Base-by-base conservation (phyloP, 2,329 filamentous ascomycete genomes). In the Macrophomina tecta region DNA sequence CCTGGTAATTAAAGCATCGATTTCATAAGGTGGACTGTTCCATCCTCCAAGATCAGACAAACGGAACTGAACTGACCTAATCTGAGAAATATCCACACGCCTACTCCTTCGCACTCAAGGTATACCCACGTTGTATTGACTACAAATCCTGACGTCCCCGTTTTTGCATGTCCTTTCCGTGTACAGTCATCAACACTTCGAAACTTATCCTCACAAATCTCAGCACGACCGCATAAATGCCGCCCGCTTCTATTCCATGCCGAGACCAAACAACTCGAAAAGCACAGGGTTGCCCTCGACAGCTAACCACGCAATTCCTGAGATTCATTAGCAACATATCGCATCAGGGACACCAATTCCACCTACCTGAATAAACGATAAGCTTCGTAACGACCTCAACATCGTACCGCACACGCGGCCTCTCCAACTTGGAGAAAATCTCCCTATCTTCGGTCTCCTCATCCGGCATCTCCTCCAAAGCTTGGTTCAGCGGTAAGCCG, bases 341-440 rank as follows among this genome's bases (percentile, higher is more conserved):
- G 14, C 12, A n/a, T 4, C 4, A 16, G 16, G 2, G 3, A 23
- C 9, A 7, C 11, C n/a, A 18, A 34, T 4, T 23, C 23, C 4
- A 23, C 36, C 16, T 68, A 93, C 94, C 95, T 68, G 91, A 87
- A 81, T 99, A 99, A 30, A 99, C 93, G 73, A 99, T 91, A 68
- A 99, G 80, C 81, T 97, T 98, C 5, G 95, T 98, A 45, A 99
- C 91, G 46, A 99, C 94, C 79, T 99, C 95, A n/a, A 98, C 94
- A 79, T 99, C 95, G 75, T 98, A 99, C 72, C 94, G 86, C 68
- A 97, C 94, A 71, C 95, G 88, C 58, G 95, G 93, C 80, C 91
- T 92, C 69, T 93, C 90, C 65, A 98, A 84, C 75, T 86, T 88
- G 52, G 89, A 90, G 78, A 98, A 97, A 77, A 98, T 90, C 76